Conservation (phyloP, 371 early-diverging fungal genomes). For the Batrachochytrium dendrobatidis region DNA sequence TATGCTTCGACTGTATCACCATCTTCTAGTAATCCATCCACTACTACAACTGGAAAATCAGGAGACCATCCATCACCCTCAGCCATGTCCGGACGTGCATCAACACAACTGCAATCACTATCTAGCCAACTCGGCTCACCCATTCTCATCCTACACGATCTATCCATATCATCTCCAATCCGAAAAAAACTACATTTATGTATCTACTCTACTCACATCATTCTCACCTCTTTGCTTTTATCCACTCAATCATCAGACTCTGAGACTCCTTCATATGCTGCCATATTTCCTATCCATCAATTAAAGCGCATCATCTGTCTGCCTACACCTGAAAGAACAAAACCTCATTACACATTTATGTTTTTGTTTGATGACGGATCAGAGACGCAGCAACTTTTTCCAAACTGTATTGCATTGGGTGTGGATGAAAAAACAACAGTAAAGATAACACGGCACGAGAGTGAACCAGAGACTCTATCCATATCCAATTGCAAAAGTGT, state of each 20-base stretch:
- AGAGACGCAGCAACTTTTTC: too few species aligned
- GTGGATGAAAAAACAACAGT: too few species aligned
- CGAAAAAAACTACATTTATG: constrained; percentile 10
- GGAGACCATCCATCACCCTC: too few species aligned
- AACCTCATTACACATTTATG: constrained; percentile 33
- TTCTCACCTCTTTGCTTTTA: constrained; percentile 21
- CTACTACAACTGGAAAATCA: too few species aligned
- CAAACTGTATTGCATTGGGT: too few species aligned
- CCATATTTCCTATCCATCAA: constrained; percentile 15
- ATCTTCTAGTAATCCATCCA: too few species aligned
- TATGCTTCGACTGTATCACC: too few species aligned
- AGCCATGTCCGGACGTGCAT: background rate
- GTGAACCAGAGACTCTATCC: too few species aligned
- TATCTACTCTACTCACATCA: background rate
- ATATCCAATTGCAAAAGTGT: too few species aligned
- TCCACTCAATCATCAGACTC: background rate
- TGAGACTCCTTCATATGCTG: constrained; percentile 9
- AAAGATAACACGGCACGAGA: too few species aligned
- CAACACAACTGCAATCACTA: background rate
- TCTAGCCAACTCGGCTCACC: background rate
- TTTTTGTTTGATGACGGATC: constrained; percentile 16
- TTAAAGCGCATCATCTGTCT: constrained; percentile 33
- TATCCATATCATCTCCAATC: constrained; percentile 8
- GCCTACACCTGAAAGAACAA: constrained; percentile 44
- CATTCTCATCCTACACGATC: background rate